Evolutionary conservation across 257 asterid species (phyloP), one percentile per base, ranked within the genome.

Genomic region (Oldenlandia corymbosa): DNA sequence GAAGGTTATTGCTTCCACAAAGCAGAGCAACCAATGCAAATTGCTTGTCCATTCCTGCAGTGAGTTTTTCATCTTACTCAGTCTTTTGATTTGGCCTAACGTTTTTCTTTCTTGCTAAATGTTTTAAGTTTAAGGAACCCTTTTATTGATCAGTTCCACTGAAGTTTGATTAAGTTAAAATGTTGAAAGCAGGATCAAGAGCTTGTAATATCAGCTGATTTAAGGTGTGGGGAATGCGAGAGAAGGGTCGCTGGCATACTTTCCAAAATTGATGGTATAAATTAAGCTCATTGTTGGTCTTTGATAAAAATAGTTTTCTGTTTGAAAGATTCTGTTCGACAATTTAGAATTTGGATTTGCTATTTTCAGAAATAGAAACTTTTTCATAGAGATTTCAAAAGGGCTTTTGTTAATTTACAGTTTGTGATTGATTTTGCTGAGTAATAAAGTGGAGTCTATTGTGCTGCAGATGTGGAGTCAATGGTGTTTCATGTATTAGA

Each of bases 401-500:
- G 12, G 47, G 31, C 20, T 56, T 45, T 39, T n/a, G n/a, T n/a
- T n/a, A n/a, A n/a, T n/a, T n/a, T n/a, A n/a, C n/a, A n/a, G n/a
- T n/a, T n/a, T n/a, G n/a, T n/a, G n/a, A n/a, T n/a, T n/a, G n/a
- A n/a, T n/a, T n/a, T n/a, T n/a, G n/a, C n/a, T n/a, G n/a, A n/a
- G n/a, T n/a, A n/a, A n/a, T n/a, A n/a, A n/a, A n/a, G n/a, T 14
- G 26, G 54, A 23, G 27, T 18, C 46, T 32, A 3, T 21, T 61
- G 36, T 50, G 10, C 30, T 68, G 67, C 66, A 76, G 80, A 71
- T 64, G 62, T 76, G 52, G 80, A 76, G 36, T 64, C 75, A 4
- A 64, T 76, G 58, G 75, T 71, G 62, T 71, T 71, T 64, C 77
- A 76, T 62, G 75, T 76, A n/a, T 20, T 52, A 1, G 72, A 71